These are phyloP conservation scores for Sequoiadendron giganteum DNA, from an alignment of 75 land plant species.

Conservation along the genomic window DNA sequence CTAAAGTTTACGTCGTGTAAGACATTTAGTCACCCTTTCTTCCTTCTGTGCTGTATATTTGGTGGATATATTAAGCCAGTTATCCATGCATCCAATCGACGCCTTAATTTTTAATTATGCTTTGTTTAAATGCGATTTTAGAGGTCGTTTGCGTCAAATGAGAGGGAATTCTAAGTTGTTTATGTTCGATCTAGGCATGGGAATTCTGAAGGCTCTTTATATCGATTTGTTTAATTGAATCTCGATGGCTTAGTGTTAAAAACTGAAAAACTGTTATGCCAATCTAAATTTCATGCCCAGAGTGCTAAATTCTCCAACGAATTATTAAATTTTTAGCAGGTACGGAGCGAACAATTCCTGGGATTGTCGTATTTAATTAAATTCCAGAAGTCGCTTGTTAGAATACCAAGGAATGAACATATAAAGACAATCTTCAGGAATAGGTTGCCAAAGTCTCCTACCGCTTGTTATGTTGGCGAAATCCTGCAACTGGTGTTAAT, in stretches of 20 bases:
- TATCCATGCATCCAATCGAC: not conserved
- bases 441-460: not conserved
- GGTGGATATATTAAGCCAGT: not conserved
- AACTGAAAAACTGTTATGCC: not conserved
- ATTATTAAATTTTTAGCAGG: not conserved
- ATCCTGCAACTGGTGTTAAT: not conserved
- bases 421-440: not conserved
- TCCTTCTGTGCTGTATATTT: not conserved
- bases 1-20: conserved; percentile 7
- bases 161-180: not conserved
- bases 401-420: not conserved
- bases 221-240: not conserved
- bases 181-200: not conserved
- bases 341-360: not conserved
- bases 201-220: not conserved
- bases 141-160: not conserved
- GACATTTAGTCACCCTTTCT: not conserved
- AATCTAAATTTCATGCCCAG: not conserved
- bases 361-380: not conserved
- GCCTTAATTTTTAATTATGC: not conserved
- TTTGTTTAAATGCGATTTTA: not conserved
- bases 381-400: not conserved
- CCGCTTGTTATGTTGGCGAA: not conserved
- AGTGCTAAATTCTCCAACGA: not conserved
- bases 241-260: not conserved